These are phyloP conservation scores for Colletotrichum noveboracense DNA, from an alignment of 2,329 filamentous ascomycete species.

Conservation along the genomic window DNA sequence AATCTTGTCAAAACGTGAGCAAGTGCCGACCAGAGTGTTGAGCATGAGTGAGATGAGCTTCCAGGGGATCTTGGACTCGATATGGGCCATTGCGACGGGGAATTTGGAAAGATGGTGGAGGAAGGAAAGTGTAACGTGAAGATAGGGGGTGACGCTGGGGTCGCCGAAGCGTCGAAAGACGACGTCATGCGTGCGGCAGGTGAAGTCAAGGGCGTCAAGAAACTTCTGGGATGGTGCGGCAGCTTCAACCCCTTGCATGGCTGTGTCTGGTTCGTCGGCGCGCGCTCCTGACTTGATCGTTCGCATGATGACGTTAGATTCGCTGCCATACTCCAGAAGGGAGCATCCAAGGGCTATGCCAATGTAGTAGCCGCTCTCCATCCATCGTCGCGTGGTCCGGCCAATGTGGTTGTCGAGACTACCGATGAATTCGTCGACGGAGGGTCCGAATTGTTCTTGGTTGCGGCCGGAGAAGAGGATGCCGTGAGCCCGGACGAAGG, in stretches of 20 bases:
- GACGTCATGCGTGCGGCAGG: background rate
- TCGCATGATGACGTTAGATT: background rate
- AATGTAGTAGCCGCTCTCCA: constrained; percentile 59
- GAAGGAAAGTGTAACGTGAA: constrained; percentile 68
- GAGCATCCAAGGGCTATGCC: constrained; percentile 60
- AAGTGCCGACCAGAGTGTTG: constrained; percentile 37
- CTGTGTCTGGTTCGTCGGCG: background rate
- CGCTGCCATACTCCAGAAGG: constrained; percentile 56
- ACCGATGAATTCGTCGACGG: constrained; percentile 44
- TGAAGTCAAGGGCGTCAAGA: constrained; percentile 66
- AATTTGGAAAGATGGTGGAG: constrained; percentile 50
- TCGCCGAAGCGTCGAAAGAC: background rate
- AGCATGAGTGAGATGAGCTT: constrained; percentile 45
- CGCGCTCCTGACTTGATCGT: background rate
- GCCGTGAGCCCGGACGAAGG: background rate
- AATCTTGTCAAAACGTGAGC: background rate
- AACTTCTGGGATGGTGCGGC: constrained; percentile 27
- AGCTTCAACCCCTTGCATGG: background rate
- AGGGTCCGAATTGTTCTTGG: fast-evolving
- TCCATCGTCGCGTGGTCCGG: constrained; percentile 54
- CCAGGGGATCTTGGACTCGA: constrained; percentile 59
- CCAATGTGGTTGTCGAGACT: constrained; percentile 64
- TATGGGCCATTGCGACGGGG: constrained; percentile 45
- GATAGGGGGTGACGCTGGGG: constrained; percentile 45
- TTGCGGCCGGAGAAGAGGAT: background rate